These are phyloP conservation scores for Barnettozyma sucrosica DNA, from an alignment of 805 yeast genomes.

Conservation along the genomic window DNA sequence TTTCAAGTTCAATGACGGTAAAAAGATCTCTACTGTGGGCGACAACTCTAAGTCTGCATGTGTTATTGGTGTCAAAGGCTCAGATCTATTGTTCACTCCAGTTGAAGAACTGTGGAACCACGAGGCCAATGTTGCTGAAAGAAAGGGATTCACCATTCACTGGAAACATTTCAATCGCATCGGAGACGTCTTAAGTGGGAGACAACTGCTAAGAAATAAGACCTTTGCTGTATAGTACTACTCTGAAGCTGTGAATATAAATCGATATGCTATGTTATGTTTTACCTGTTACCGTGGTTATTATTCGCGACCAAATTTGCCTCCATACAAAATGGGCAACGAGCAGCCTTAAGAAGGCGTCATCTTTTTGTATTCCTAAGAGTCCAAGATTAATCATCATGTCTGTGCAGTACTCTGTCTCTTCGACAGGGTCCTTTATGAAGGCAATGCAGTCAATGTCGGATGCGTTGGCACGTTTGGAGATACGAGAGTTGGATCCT, in stretches of 20 bases:
- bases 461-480: slow-evolving; percentile 33
- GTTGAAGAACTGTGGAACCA: slow-evolving; percentile 51
- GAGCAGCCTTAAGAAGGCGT: too few species aligned
- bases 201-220: slow-evolving; percentile 45
- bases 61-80: slow-evolving; percentile 68
- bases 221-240: slow-evolving; percentile 1
- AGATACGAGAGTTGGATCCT: slow-evolving; percentile 26
- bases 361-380: neutral
- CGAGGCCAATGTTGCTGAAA: slow-evolving; percentile 52
- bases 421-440: slow-evolving; percentile 71
- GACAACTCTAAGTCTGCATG: slow-evolving; percentile 38
- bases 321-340: neutral
- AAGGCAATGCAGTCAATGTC: slow-evolving; percentile 71
- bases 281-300: too few species aligned
- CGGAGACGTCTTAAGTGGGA: slow-evolving; percentile 69
- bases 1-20: slow-evolving; percentile 45
- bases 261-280: neutral
- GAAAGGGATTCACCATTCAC: slow-evolving; percentile 66
- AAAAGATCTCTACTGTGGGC: slow-evolving; percentile 39
- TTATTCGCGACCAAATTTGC: neutral
- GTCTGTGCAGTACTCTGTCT: slow-evolving; percentile 47
- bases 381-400: slow-evolving; percentile 20
- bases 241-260: too few species aligned
- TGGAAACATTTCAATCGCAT: slow-evolving; percentile 58
- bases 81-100: slow-evolving; percentile 51